Evolutionary conservation across 1,284 basidiomycete genomes (phyloP).

Genomic region (Phellopilus nigrolimitatus): DNA sequence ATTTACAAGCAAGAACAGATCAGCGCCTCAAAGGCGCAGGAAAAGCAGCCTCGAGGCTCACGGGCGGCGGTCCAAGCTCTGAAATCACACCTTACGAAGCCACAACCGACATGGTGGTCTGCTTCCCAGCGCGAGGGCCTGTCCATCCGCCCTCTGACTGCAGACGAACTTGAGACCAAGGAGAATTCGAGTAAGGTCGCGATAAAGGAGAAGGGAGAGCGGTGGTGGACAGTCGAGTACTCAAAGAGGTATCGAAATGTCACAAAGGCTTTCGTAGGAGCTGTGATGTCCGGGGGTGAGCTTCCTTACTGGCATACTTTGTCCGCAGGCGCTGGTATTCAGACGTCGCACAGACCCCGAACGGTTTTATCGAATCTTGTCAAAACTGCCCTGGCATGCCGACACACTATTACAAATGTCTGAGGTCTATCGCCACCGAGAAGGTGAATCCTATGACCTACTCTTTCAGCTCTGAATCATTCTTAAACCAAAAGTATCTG

Average conservation of each 20-base stretch:
- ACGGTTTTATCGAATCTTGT: slow-evolving; percentile 54
- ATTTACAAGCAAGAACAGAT: slow-evolving; percentile 24
- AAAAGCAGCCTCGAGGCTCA: slow-evolving; percentile 28
- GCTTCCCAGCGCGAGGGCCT: slow-evolving; percentile 66
- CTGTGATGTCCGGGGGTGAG: slow-evolving; percentile 76
- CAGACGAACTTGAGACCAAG: slow-evolving; percentile 50
- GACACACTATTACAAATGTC: slow-evolving; percentile 88
- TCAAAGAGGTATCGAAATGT: slow-evolving; percentile 76
- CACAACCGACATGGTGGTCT: slow-evolving; percentile 58
- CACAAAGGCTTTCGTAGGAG: slow-evolving; percentile 75
- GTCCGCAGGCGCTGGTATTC: slow-evolving; percentile 1
- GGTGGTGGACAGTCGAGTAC: slow-evolving; percentile 86
- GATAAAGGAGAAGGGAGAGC: slow-evolving; percentile 45
- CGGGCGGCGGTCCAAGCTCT: slow-evolving; percentile 27
- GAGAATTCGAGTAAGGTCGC: slow-evolving; percentile 39
- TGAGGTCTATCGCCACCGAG: slow-evolving; percentile 78
- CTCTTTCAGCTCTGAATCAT: background rate
- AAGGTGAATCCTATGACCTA: slow-evolving; percentile 45
- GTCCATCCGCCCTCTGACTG: slow-evolving; percentile 51
- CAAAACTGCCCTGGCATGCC: slow-evolving; percentile 74
- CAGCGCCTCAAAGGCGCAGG: slow-evolving; percentile 28
- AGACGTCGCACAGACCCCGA: slow-evolving; percentile 51
- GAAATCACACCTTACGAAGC: slow-evolving; percentile 59
- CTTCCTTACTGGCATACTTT: slow-evolving; percentile 13
- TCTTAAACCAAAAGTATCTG: background rate